Base-by-base conservation (phyloP, 176 grass and related monocot genomes). In the Tillandsia leiboldiana region DNA sequence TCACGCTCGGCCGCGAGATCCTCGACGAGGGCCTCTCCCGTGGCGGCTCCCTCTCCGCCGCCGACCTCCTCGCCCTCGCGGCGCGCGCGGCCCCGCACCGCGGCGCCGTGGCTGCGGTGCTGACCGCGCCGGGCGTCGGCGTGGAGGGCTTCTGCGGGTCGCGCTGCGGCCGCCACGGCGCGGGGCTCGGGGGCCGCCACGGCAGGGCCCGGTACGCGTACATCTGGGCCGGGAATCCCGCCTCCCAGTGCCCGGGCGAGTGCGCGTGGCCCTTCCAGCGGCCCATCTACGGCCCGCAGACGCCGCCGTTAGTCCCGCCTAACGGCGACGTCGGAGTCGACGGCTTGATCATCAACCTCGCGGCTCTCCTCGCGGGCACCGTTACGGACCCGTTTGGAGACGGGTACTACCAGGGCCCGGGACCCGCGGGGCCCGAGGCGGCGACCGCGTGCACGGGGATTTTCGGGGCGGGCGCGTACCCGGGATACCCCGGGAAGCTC, bases 191-290 rank as follows among this genome's bases (percentile, higher is more conserved):
- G 18, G 92, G 86, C 24, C 59, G 47, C 50, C 78, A 76, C 76
- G 73, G 80, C 12, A 9, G 12, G 50, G 49, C 73, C 42, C 81
- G 82, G 71, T 90, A 78, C 81, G 0, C 89, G 0, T 92, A 92
- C 85, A 71, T 97, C 51, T 97, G 93, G 89, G 86, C 62, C 1
- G 92, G 92, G 9, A 89, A 96, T 74, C 67, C 92, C 1, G 81
- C 24, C 11, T 28, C 7, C 71, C 94, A 99, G 84, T 99, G 89
- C 77, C 84, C 87, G 0, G 94, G 89, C 7, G 84, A 85, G 77
- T 99, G 94, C 72, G 84, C 94, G 68, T 93, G 94, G 94, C 94
- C 94, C 53, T 99, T 99, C 82, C 86, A 89, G 74, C 75, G 28
- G 78, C 88, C 92, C 11, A 6, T 52, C 20, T 61, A 87, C 80